Evolutionary conservation across 2,329 filamentous ascomycete genomes (phyloP).

Genomic region (Stagonosporopsis chrysanthemi): DNA sequence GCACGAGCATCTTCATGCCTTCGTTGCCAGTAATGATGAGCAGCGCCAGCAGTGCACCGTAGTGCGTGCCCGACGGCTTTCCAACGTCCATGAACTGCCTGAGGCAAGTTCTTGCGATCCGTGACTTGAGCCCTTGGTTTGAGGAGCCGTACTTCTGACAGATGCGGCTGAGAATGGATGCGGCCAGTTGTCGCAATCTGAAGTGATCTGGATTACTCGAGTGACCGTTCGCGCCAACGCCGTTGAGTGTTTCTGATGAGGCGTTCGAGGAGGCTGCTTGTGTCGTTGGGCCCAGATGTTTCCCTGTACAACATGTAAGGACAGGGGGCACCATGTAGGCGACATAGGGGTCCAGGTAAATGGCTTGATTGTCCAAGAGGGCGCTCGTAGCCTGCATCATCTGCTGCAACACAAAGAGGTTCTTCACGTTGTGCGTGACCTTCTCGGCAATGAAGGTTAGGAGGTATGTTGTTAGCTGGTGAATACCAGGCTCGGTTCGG

Average conservation of each 20-base stretch:
- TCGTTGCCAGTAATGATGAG: conserved; percentile 76
- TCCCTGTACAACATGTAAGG: conserved; percentile 87
- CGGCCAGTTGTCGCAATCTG: conserved; percentile 82
- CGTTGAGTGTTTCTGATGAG: conserved; percentile 57
- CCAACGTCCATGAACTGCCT: conserved; percentile 90
- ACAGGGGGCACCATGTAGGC: conserved; percentile 81
- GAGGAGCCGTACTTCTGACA: conserved; percentile 80
- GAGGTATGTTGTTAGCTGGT: conserved; percentile 96
- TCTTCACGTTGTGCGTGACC: conserved; percentile 91
- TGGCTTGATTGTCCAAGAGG: conserved; percentile 80
- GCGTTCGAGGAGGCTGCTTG: conserved; percentile 58
- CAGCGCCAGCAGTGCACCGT: conserved; percentile 84
- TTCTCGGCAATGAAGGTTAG: conserved; percentile 95
- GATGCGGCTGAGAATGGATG: conserved; percentile 80
- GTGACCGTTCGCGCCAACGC: conserved; percentile 37
- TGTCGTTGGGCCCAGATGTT: conserved; percentile 72
- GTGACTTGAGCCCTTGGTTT: conserved; percentile 82
- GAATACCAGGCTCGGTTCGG: conserved; percentile 86
- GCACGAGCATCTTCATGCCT: conserved; percentile 67
- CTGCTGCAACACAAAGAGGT: conserved; percentile 85
- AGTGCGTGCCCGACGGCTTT: conserved; percentile 83
- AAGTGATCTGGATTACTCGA: conserved; percentile 65
- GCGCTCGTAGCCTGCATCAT: conserved; percentile 92
- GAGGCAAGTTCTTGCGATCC: conserved; percentile 90
- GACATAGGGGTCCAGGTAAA: conserved; percentile 77